Conservation (phyloP, 2,329 filamentous ascomycete species). For the Cladosporium sp. region DNA sequence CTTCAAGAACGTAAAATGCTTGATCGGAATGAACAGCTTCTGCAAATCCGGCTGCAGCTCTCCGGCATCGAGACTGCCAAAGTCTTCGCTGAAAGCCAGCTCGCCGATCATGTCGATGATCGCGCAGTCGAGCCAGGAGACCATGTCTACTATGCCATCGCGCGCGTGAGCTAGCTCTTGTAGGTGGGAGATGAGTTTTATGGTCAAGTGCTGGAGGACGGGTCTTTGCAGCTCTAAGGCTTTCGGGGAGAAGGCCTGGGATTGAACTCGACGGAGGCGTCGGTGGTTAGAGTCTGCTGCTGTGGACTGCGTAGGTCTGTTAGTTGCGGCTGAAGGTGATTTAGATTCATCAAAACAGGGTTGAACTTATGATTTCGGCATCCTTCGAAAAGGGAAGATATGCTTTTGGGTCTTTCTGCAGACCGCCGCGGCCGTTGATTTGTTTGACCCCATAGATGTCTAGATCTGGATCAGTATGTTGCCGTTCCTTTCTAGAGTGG, state of each 20-base stretch:
- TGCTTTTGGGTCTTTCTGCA: not conserved
- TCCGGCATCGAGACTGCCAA: slow-evolving; percentile 28
- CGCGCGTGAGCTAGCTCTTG: slow-evolving; percentile 29
- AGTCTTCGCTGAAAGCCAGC: slow-evolving; percentile 31
- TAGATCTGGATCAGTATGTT: not conserved
- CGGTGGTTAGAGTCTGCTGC: slow-evolving; percentile 37
- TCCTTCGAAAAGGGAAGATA: not conserved
- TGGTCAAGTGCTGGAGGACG: slow-evolving; percentile 38
- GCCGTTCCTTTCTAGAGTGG: not conserved
- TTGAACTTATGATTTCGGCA: not conserved
- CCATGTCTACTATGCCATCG: slow-evolving; percentile 25
- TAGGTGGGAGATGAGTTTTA: slow-evolving; percentile 37
- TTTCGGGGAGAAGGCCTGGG: slow-evolving; percentile 39
- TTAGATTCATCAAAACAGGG: not conserved
- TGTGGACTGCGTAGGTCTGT: not conserved
- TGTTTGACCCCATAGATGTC: not conserved
- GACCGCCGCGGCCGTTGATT: not conserved
- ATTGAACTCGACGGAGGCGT: slow-evolving; percentile 35
- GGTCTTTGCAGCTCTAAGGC: slow-evolving; percentile 38
- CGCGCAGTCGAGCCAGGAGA: slow-evolving; percentile 26
- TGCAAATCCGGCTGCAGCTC: slow-evolving; percentile 35
- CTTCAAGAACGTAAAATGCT: slow-evolving; percentile 12
- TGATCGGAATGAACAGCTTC: slow-evolving; percentile 25
- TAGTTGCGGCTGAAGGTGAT: not conserved
- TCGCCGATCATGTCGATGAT: slow-evolving; percentile 28